Evolutionary conservation across 2,329 filamentous ascomycete genomes (phyloP).

Genomic region (Penicillium palitans): DNA sequence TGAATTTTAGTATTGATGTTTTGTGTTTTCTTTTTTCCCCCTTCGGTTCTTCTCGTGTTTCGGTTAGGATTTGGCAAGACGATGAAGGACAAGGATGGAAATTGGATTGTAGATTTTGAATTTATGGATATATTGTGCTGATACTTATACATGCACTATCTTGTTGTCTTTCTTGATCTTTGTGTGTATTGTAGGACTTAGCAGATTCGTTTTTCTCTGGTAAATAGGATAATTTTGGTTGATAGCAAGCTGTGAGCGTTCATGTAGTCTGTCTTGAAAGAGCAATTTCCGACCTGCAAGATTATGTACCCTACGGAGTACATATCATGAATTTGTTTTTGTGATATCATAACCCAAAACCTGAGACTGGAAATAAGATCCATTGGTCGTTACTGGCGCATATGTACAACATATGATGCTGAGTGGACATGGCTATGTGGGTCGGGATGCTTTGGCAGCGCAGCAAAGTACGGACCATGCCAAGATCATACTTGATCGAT

Average conservation of each 20-base stretch:
- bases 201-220: too few species aligned
- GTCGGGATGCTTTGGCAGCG: not conserved
- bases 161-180: not conserved
- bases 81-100: not conserved
- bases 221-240: not conserved
- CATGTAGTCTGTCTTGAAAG: not conserved
- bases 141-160: not conserved
- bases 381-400: not conserved
- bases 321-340: not conserved
- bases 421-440: not conserved
- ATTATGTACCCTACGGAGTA: too few species aligned
- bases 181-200: not conserved
- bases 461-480: not conserved
- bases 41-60: not conserved
- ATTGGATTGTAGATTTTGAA: conserved; percentile 11
- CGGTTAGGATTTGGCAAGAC: not conserved
- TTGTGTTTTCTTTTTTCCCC: not conserved
- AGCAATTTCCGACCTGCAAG: not conserved
- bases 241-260: not conserved
- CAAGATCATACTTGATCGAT: not conserved
- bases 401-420: not conserved
- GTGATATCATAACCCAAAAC: too few species aligned
- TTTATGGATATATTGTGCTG: conserved; percentile 16
- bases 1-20: conserved; percentile 8
- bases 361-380: not conserved